Base-by-base conservation (phyloP, 176 grass and related monocot species). In the Cenchrus americanus region DNA sequence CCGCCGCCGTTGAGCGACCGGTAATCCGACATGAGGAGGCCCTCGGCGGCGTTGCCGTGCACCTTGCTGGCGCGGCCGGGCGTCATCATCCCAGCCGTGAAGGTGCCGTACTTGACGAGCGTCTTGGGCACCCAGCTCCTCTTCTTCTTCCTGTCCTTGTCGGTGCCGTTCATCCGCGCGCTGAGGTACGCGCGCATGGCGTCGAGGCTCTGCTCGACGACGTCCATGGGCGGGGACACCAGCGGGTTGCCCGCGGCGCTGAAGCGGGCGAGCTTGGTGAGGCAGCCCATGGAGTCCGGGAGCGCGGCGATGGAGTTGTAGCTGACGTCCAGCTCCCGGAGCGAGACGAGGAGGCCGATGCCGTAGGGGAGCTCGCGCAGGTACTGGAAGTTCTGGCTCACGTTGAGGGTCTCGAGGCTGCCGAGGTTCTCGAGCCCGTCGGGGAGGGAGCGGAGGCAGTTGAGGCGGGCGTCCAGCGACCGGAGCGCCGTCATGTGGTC, bases 361-460 rank as follows among this genome's bases (percentile, higher is more conserved):
- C 91, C 88, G 53, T 86, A 92, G 46, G 97, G 97, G 11, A 99
- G 91, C 74, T 91, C 82, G 12, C 88, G 63, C 8, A 99, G 74
- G 84, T 90, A 92, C 17, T 86, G 89, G 73, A 99, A 99, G 85
- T 99, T 99, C 81, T 95, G 92, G 90, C 97, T 96, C 8, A 99
- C 83, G 84, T 99, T 92, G n/a, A 99, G 94, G 60, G 83, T 17
- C 87, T 99, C 93, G 6, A 99, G 91, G 58, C 54, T 67, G 21
- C 62, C 47, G 7, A 99, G 84, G 76, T 96, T 99, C 80, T 93
- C 93, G 22, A 99, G 52, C 30, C 80, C 91, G 0, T 96, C 83
- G 4, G 97, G 97, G 15, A 99, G 91, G 6, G 83, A 46, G 17
- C 86, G 92, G 48, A 99, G 87, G 88, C 92, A 91, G 88, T 99